phyloP scores from a whole-genome alignment of 2,329 filamentous ascomycete species.

The Exserohilum rostratum region DNA sequence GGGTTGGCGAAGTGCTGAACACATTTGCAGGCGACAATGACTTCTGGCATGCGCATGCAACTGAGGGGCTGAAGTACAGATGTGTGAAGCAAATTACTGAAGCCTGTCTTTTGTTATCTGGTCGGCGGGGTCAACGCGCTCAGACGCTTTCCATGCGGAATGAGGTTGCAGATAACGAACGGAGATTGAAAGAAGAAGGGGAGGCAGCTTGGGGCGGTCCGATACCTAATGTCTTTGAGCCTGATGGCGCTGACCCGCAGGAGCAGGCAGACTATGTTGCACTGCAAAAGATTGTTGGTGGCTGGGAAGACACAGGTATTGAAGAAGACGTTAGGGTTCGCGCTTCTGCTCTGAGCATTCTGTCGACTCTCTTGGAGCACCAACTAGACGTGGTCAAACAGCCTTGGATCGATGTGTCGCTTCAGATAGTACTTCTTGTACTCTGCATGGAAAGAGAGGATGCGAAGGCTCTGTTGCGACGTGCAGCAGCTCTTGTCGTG shows the following conservation, averaged over 20 bases:
- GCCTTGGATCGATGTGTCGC: conserved; percentile 49
- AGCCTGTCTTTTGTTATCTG: conserved; percentile 67
- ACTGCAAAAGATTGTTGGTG: conserved; percentile 66
- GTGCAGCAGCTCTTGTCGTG: conserved; percentile 69
- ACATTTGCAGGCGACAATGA: conserved; percentile 26
- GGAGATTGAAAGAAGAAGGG: conserved; percentile 57
- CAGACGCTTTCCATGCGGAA: conserved; percentile 66
- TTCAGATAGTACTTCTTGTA: conserved; percentile 69
- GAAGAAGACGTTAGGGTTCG: conserved; percentile 74
- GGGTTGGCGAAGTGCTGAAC: conserved; percentile 65
- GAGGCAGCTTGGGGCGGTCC: conserved; percentile 63
- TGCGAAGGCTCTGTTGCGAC: conserved; percentile 68
- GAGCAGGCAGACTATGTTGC: conserved; percentile 52
- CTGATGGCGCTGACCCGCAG: conserved; percentile 31
- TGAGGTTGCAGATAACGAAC: conserved; percentile 56
- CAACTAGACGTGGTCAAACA: conserved; percentile 53
- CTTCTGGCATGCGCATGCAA: conserved; percentile 22
- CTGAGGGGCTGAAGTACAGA: conserved; percentile 4
- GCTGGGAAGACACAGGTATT: conserved; percentile 69
- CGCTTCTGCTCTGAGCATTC: conserved; percentile 70
- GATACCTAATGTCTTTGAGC: conserved; percentile 46
- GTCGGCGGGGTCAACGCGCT: conserved; percentile 65
- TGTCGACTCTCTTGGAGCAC: conserved; percentile 65
- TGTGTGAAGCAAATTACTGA: conserved; percentile 54
- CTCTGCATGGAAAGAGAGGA: conserved; percentile 66